Percentiles rank a stretch among this genome's conserved stretches.
Evolutionary conservation across 2,329 filamentous ascomycete genomes (phyloP).

Genomic region (Calonectria pseudoturangicola): DNA sequence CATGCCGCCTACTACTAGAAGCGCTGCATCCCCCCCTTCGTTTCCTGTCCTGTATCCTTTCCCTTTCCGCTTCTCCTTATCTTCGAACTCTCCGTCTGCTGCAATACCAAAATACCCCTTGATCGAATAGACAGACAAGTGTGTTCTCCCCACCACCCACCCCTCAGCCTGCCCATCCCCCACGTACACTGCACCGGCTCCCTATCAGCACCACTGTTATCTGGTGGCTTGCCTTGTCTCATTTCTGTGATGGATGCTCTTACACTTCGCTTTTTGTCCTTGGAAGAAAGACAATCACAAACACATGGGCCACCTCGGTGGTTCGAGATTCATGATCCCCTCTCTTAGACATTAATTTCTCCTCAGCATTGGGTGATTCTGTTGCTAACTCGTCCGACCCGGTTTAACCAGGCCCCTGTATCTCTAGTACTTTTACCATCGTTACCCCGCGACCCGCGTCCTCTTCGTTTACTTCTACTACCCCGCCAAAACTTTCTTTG

Average conservation of each 20-base stretch:
- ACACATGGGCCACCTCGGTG: constrained; percentile 6
- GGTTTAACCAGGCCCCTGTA: constrained; percentile 45
- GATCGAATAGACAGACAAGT: constrained; percentile 27
- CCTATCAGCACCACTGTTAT: constrained; percentile 31
- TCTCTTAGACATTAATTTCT: constrained; percentile 31
- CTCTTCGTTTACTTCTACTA: constrained; percentile 41
- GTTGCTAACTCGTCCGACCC: constrained; percentile 53
- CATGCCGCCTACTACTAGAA: constrained; percentile 44
- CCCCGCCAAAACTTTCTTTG: constrained; percentile 54
- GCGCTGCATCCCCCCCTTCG: constrained; percentile 34
- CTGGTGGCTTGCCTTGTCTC: constrained; percentile 16
- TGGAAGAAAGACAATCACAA: constrained; percentile 6
- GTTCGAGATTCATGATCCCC: constrained; percentile 17
- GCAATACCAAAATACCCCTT: neutral
- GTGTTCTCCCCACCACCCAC: constrained; percentile 34
- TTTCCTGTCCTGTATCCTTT: constrained; percentile 42
- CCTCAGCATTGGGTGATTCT: constrained; percentile 40
- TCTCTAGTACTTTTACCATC: constrained; percentile 48
- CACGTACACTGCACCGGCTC: constrained; percentile 26
- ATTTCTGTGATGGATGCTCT: constrained; percentile 40
- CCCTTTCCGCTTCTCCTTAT: constrained; percentile 28
- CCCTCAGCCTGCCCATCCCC: constrained; percentile 20
- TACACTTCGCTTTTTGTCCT: constrained; percentile 12
- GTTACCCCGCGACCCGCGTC: constrained; percentile 54
- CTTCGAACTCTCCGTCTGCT: constrained; percentile 10